Conservation (phyloP, 768 basidiomycete genomes). For the Trametes villosa region DNA sequence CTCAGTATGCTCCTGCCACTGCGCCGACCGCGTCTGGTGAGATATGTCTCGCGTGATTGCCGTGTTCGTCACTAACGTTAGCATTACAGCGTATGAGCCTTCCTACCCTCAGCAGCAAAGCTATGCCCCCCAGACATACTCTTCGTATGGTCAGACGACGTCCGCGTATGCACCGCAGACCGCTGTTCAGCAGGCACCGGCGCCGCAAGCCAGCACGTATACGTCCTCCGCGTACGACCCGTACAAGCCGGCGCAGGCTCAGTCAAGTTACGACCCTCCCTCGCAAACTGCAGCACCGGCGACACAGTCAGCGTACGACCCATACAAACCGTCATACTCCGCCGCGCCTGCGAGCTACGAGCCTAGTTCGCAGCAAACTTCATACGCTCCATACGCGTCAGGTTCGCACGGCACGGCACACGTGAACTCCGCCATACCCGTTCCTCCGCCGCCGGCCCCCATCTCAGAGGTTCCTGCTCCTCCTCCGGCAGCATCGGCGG, state of each 20-base stretch:
- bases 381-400: slow-evolving; percentile 1
- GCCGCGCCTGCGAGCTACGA: slow-evolving; percentile 3
- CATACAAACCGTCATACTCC: slow-evolving; percentile 22
- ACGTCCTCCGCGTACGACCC: slow-evolving; percentile 33
- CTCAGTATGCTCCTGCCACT: slow-evolving; percentile 4
- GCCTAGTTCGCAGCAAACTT: slow-evolving; percentile 1
- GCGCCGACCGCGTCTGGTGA: slow-evolving; percentile 9
- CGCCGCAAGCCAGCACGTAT: slow-evolving; percentile 24
- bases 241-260: slow-evolving; percentile 28
- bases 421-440: slow-evolving; percentile 7
- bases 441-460: slow-evolving; percentile 24
- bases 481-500: slow-evolving; percentile 34
- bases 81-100: slow-evolving; percentile 13
- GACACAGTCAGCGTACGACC: slow-evolving; percentile 18
- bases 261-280: slow-evolving; percentile 29
- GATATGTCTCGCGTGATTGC: background rate
- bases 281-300: slow-evolving; percentile 30
- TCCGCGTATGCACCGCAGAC: slow-evolving; percentile 28
- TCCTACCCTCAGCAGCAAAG: slow-evolving; percentile 10
- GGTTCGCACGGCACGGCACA: slow-evolving; percentile 6
- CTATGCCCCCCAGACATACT: slow-evolving; percentile 19
- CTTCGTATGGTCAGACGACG: slow-evolving; percentile 7
- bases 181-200: slow-evolving; percentile 19
- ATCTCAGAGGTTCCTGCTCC: slow-evolving; percentile 25
- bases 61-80: background rate